phyloP scores from a whole-genome alignment of 768 basidiomycete genomes.

The Podaxis rugospora region DNA sequence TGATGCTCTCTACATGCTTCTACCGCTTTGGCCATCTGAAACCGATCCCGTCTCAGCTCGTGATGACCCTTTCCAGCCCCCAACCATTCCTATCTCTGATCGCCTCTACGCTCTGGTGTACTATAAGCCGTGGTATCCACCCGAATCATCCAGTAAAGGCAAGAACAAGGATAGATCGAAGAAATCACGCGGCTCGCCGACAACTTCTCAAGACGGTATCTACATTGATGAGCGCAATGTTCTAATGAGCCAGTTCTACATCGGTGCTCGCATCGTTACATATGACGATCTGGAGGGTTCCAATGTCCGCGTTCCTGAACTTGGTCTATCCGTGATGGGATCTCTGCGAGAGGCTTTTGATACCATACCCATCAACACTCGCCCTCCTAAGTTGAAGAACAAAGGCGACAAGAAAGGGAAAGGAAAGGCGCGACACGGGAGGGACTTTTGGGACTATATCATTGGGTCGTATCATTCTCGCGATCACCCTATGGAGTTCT shows the following conservation, averaged over 20 bases:
- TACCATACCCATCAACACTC: conserved; percentile 31
- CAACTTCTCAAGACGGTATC: conserved; percentile 29
- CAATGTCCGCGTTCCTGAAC: conserved; percentile 69
- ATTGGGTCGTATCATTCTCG: conserved; percentile 62
- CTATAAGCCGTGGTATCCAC: conserved; percentile 43
- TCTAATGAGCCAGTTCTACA: conserved; percentile 61
- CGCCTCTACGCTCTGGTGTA: conserved; percentile 77
- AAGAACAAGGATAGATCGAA: conserved; percentile 38
- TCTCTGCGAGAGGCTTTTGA: conserved; percentile 49
- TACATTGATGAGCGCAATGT: conserved; percentile 39
- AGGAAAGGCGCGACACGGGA: neutral
- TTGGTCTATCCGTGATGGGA: conserved; percentile 65
- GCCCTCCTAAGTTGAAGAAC: neutral
- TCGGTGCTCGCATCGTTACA: conserved; percentile 69
- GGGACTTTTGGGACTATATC: conserved; percentile 32
- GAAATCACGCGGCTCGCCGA: conserved; percentile 33
- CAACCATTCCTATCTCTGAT: conserved; percentile 42
- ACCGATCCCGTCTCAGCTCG: conserved; percentile 44
- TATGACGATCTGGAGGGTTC: conserved; percentile 70
- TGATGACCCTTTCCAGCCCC: conserved; percentile 26
- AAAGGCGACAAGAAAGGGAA: conserved; percentile 15
- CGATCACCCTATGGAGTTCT: conserved; percentile 69
- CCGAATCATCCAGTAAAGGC: conserved; percentile 22
- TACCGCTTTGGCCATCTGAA: conserved; percentile 81
- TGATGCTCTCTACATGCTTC: conserved; percentile 76